Percentiles rank a stretch among this genome's conserved stretches.
Evolutionary conservation across 805 yeast genomes (phyloP).

Genomic region (Yamadazyma scolyti): DNA sequence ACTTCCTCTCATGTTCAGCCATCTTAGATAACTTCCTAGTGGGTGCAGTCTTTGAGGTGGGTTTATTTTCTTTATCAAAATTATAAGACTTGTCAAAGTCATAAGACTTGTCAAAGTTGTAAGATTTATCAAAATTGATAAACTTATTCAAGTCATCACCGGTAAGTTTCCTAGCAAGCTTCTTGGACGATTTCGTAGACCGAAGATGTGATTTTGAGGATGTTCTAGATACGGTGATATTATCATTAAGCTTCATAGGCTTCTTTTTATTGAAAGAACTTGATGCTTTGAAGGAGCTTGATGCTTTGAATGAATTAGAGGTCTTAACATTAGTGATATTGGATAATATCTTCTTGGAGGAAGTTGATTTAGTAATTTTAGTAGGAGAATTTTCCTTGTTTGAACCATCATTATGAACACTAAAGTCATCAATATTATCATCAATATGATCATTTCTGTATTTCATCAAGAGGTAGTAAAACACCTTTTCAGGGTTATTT

Average conservation of each 20-base stretch:
- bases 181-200: conserved; percentile 2
- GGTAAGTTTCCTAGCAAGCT: conserved; percentile 9
- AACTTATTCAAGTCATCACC: conserved; percentile 6
- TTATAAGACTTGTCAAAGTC: not conserved
- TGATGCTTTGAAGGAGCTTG: conserved; percentile 30
- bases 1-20: conserved; percentile 14
- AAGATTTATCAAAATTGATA: too few species aligned
- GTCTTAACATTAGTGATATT: conserved; percentile 26
- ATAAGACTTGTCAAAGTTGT: not conserved
- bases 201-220: conserved; percentile 14
- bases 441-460: conserved; percentile 64
- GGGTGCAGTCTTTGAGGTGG: too few species aligned
- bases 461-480: conserved; percentile 69
- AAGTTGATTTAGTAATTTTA: conserved; percentile 13
- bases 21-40: conserved; percentile 5
- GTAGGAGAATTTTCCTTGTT: conserved; percentile 19
- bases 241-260: conserved; percentile 18
- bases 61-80: conserved; percentile 2
- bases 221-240: conserved; percentile 20
- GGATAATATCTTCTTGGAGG: conserved; percentile 17
- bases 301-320: conserved; percentile 11
- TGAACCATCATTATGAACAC: conserved; percentile 1
- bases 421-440: conserved; percentile 20
- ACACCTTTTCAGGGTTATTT: conserved; percentile 69
- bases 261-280: conserved; percentile 35